Base-by-base conservation (phyloP, 225 moss, liverwort and hornwort genomes). In the Polytrichum commune region DNA sequence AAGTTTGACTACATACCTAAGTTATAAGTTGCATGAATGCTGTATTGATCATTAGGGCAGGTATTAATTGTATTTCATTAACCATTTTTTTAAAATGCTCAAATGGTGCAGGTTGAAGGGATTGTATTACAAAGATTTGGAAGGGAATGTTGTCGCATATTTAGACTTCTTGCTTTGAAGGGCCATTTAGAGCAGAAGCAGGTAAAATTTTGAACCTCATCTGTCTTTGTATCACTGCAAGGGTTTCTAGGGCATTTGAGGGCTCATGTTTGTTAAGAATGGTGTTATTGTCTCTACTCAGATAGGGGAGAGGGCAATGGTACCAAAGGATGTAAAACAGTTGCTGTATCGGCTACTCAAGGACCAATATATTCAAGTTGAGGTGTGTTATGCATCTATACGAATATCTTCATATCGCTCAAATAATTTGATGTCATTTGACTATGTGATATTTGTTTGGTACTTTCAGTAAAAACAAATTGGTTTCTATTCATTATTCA, bases 151-250 rank as follows among this genome's bases (percentile, higher is more conserved):
- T 93, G 91, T 79, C 92, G 95, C n/a, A 98, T 98, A 29, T 98
- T 70, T 68, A 95, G 93, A 68, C 92, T 98, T 67, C 69, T 98
- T 79, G 84, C 81, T 66, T 86, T 98, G 71, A 98, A 93, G 74
- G 93, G 98, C 56, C 94, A 91, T 75, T 87, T 98, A 77, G 98
- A 95, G 73, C 98, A 95, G 70, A 98, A 98, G 74, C 98, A 97
- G 88, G 94, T 95, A 66, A 55, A 71, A 23, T 9, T 70, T 18
- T 60, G 19, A 38, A 25, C 46, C 13, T 46, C 46, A 16, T 46
- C 16, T 1, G 4, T 46, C 46, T 46, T 46, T 46, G 46, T 46
- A 46, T 46, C 46, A 46, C 13, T 8, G 8, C 13, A 16, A 0
- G 13, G 4, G 46, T 46, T 46, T 13, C 46, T 46, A 0, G 3